Base-by-base conservation (phyloP, 202 grass and related monocot genomes). In the Digitaria exilis region DNA sequence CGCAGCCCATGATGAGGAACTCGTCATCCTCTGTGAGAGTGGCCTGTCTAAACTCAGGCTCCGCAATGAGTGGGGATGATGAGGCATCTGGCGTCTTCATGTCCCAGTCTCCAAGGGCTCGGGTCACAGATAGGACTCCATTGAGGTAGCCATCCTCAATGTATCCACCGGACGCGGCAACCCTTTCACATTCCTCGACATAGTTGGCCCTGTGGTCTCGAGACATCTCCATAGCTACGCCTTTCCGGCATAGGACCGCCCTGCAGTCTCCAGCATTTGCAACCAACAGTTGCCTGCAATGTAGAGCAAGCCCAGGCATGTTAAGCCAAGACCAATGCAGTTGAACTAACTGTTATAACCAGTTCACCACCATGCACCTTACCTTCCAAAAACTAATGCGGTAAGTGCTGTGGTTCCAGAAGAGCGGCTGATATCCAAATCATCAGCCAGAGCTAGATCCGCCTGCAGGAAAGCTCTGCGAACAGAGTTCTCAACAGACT, bases 81-180 rank as follows among this genome's bases (percentile, higher is more conserved):
- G 89, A 83, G 22, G 79, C 63, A 12, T 79, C 19, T 0, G 96
- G 87, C 12, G 69, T 37, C 78, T 99, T 99, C 84, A 99, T 73
- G 81, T 99, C 96, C 96, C 93, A 99, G 58, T 96, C 96, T 1
- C 96, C 96, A 0, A 99, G 43, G 6, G 96, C 96, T 2, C 96
- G 85, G 0, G 89, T 91, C 32, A 99, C 87, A 0, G 96, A 99
- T 25, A 99, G 96, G 49, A 94, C 89, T 0, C 96, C 93, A 0
- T 99, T 99, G 70, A 99, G 87, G 71, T 99, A 99, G 34, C 96
- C 93, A 1, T 92, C 93, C 43, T 99, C 93, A 1, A 96, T 86
- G 84, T 79, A 94, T 5, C 91, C 96, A 0, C 96, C 96, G 0
- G 87, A 94, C 0, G 87, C 86, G 0, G 87, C 78, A 0, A 99